Conservation (phyloP, 495 filamentous ascomycete genomes). For the Hyaloscypha finlandica region DNA sequence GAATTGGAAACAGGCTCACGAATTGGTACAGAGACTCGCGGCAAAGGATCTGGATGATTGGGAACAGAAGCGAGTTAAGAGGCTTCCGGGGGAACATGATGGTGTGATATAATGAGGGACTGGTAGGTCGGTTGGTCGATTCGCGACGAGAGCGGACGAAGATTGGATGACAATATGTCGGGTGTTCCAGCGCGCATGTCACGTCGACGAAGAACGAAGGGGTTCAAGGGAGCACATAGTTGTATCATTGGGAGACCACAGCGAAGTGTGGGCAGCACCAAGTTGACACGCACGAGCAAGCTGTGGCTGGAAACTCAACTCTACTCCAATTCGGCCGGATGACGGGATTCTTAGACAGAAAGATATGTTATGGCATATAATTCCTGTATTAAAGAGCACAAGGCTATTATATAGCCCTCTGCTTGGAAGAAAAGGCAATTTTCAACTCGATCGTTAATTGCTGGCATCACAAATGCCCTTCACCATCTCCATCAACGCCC, state of each 20-base stretch:
- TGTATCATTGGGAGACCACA: too few relatives aligned
- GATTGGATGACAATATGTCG: not conserved
- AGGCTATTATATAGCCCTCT: not conserved
- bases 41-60: slow-evolving; percentile 92
- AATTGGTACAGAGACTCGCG: slow-evolving; percentile 66
- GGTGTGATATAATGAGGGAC: slow-evolving; percentile 63
- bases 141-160: not conserved
- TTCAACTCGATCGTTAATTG: slow-evolving; percentile 1
- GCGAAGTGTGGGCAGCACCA: too few relatives aligned
- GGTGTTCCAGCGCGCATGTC: not conserved
- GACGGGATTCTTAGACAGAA: not conserved
- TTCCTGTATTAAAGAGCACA: not conserved
- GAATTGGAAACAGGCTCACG: not conserved
- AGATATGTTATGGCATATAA: not conserved
- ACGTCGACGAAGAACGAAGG: not conserved
- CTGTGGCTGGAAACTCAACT: not conserved
- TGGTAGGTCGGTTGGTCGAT: not conserved
- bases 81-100: slow-evolving; percentile 86
- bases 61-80: slow-evolving; percentile 91
- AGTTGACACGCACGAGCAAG: not conserved
- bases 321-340: not conserved
- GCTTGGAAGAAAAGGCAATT: not conserved
- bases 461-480: slow-evolving; percentile 44
- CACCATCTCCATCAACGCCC: slow-evolving; percentile 61
- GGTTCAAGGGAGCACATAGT: not conserved